A percentile compares a stretch with the other conserved stretches of the same genome.
These are phyloP conservation scores for Pythium apleroticum DNA, from an alignment of 352 stramenopile genomes.

Conservation along the genomic window DNA sequence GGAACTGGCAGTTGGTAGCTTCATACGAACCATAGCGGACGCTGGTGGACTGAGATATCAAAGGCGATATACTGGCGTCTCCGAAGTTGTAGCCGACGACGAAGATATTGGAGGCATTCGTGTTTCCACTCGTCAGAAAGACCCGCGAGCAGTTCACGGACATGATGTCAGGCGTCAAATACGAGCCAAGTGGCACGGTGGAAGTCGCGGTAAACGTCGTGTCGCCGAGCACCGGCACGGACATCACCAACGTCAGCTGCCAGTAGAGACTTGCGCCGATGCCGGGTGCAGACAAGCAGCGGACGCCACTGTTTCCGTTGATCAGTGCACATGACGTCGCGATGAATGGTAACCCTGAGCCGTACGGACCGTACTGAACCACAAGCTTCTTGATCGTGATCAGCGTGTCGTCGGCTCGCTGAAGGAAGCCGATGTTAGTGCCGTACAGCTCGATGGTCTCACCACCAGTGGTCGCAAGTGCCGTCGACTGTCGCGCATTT, in stretches of 20 bases:
- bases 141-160: slow-evolving; percentile 30
- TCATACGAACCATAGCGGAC: slow-evolving; percentile 42
- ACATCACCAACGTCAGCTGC: slow-evolving; percentile 51
- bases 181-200: slow-evolving; percentile 36
- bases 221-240: slow-evolving; percentile 33
- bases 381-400: slow-evolving; percentile 39
- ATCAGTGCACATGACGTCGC: slow-evolving; percentile 44
- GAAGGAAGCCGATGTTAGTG: slow-evolving; percentile 60
- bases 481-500: background rate
- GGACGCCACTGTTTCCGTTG: slow-evolving; percentile 44
- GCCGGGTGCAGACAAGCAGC: slow-evolving; percentile 42
- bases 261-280: slow-evolving; percentile 47
- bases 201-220: slow-evolving; percentile 44
- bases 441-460: slow-evolving; percentile 40
- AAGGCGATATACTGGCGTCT: slow-evolving; percentile 8
- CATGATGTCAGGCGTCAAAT: slow-evolving; percentile 30
- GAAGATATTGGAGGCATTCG: slow-evolving; percentile 29
- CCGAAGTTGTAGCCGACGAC: slow-evolving; percentile 52
- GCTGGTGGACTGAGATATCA: slow-evolving; percentile 12
- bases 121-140: slow-evolving; percentile 45
- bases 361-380: slow-evolving; percentile 48
- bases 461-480: slow-evolving; percentile 39
- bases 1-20: slow-evolving; percentile 32
- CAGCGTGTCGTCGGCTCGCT: slow-evolving; percentile 32
- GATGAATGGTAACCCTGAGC: slow-evolving; percentile 31